A percentile compares a stretch with the other conserved stretches of the same genome.
phyloP scores from a whole-genome alignment of 257 asterid species.

The Misopates orontium region DNA sequence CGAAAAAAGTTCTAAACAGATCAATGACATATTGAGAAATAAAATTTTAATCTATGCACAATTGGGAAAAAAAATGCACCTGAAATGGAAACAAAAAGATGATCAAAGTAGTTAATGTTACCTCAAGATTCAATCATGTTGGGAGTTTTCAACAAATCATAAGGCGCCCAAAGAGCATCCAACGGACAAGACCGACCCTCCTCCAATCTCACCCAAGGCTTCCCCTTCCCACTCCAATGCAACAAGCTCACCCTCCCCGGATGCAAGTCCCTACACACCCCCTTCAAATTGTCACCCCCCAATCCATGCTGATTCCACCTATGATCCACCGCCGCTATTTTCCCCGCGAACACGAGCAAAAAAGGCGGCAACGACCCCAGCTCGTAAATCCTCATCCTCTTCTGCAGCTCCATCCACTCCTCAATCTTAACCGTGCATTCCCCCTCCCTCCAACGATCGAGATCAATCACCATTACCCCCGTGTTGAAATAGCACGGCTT shows the following conservation, averaged over 20 bases:
- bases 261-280: constrained; percentile 43
- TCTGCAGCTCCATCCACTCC: constrained; percentile 50
- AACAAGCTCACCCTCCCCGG: constrained; percentile 44
- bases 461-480: constrained; percentile 49
- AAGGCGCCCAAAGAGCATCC: constrained; percentile 59
- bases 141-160: constrained; percentile 38
- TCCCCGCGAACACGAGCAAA: constrained; percentile 47
- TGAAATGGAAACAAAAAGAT: not conserved
- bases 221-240: constrained; percentile 57
- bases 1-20: no score
- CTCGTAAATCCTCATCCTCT: constrained; percentile 46
- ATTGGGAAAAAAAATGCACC: no score
- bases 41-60: no score
- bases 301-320: constrained; percentile 51
- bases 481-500: constrained; percentile 46
- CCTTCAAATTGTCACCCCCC: constrained; percentile 46
- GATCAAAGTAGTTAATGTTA: not conserved
- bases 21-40: no score
- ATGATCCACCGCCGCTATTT: constrained; percentile 45
- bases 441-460: constrained; percentile 39
- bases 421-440: constrained; percentile 37
- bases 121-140: constrained; percentile 35
- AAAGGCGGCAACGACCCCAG: constrained; percentile 51
- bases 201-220: constrained; percentile 51
- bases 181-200: constrained; percentile 45